Conservation (phyloP, 2,329 filamentous ascomycete genomes). For the Trichoderma afroharzianum region DNA sequence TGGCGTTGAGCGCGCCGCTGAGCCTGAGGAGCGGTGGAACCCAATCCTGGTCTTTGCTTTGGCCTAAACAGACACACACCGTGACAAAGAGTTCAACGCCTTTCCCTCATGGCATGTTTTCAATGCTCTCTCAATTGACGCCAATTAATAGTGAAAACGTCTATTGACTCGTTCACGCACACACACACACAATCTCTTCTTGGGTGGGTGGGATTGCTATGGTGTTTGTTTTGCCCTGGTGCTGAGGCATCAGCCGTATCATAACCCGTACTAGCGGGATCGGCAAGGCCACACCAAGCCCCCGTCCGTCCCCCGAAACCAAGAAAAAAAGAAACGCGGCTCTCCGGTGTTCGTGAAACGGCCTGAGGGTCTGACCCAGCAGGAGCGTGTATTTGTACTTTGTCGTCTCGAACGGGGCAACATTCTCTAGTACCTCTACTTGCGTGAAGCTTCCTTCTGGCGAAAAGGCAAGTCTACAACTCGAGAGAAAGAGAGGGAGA, state of each 20-base stretch:
- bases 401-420: background rate
- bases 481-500: background rate
- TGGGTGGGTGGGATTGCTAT: background rate
- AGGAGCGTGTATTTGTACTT: background rate
- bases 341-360: background rate
- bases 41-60: background rate
- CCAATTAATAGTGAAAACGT: background rate
- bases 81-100: background rate
- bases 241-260: background rate
- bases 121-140: background rate
- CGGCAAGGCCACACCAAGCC: background rate
- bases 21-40: constrained; percentile 10
- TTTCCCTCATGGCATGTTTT: background rate
- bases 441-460: background rate
- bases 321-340: background rate
- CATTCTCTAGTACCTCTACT: background rate
- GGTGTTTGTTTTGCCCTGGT: background rate
- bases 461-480: background rate
- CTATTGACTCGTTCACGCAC: background rate
- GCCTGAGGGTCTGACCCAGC: background rate
- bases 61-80: background rate
- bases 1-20: constrained; percentile 6
- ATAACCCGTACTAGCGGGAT: background rate
- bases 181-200: background rate
- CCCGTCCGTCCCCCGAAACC: background rate